phyloP scores from a whole-genome alignment of 2,329 filamentous ascomycete species.

The Claviceps sp. region DNA sequence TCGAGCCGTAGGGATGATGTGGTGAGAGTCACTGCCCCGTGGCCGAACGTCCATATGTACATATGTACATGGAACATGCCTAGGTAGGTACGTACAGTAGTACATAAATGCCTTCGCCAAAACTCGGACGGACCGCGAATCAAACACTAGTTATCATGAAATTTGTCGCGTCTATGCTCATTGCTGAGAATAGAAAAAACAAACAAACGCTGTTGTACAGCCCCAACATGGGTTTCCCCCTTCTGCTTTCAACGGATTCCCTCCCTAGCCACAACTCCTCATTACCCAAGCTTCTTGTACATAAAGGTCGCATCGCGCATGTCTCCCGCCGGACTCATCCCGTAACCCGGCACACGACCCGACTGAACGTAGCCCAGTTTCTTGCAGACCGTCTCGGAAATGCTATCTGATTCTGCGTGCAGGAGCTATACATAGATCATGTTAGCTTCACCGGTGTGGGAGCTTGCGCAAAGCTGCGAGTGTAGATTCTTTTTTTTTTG shows the following conservation, averaged over 20 bases:
- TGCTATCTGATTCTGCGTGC: conserved; percentile 37
- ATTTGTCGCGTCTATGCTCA: too few species aligned
- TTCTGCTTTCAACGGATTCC: too few species aligned
- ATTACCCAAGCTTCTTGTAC: conserved; percentile 38
- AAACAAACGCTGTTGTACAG: too few species aligned
- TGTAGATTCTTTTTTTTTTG: too few species aligned
- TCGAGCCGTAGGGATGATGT: too few species aligned
- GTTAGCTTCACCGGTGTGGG: background rate
- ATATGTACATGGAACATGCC: background rate
- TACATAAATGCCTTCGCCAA: too few species aligned
- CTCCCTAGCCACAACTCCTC: background rate
- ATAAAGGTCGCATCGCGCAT: conserved; percentile 41
- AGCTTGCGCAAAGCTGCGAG: too few species aligned
- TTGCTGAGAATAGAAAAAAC: too few species aligned
- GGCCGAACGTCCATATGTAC: background rate
- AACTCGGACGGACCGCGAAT: too few species aligned
- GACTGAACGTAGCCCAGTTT: conserved; percentile 42
- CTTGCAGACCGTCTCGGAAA: conserved; percentile 39
- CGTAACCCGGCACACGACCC: conserved; percentile 42
- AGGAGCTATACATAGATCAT: conserved; percentile 25
- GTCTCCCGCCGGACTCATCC: conserved; percentile 32
- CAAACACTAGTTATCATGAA: too few species aligned
- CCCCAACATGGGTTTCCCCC: too few species aligned
- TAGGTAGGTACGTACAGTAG: background rate
- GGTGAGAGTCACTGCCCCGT: background rate